Evolutionary conservation across 148 eudicot genomes (phyloP).

Genomic region (Arbutus unedo): DNA sequence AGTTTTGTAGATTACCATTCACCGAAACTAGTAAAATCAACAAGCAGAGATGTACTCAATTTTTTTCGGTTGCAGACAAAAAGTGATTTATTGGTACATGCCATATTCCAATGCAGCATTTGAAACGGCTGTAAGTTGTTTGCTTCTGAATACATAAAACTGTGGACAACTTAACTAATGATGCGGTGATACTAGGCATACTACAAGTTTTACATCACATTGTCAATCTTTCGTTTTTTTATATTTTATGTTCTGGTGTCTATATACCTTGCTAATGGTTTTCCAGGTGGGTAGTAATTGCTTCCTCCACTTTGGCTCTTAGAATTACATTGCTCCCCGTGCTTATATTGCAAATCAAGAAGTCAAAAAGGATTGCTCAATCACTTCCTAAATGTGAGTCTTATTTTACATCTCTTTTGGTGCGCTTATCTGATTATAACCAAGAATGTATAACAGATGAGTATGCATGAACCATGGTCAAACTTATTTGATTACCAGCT

Average conservation of each 20-base stretch:
- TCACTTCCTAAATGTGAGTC: conserved; percentile 71
- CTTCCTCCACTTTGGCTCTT: conserved; percentile 64
- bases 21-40: neutral
- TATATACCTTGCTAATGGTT: neutral
- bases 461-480: neutral
- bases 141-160: neutral
- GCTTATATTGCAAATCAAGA: conserved; percentile 58
- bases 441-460: neutral
- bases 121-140: neutral
- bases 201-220: neutral
- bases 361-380: conserved; percentile 51
- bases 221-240: neutral
- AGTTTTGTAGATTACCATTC: neutral
- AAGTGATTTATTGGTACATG: neutral
- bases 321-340: conserved; percentile 64
- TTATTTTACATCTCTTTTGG: conserved; percentile 4
- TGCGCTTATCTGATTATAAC: neutral
- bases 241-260: neutral
- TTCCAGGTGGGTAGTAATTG: conserved; percentile 74
- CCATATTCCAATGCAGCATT: neutral
- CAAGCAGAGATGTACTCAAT: neutral
- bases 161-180: neutral
- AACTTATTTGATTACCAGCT: neutral
- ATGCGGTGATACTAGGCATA: neutral
- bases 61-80: neutral